Conservation (phyloP, 805 yeast genomes). For the Ogataea salicorniae region DNA sequence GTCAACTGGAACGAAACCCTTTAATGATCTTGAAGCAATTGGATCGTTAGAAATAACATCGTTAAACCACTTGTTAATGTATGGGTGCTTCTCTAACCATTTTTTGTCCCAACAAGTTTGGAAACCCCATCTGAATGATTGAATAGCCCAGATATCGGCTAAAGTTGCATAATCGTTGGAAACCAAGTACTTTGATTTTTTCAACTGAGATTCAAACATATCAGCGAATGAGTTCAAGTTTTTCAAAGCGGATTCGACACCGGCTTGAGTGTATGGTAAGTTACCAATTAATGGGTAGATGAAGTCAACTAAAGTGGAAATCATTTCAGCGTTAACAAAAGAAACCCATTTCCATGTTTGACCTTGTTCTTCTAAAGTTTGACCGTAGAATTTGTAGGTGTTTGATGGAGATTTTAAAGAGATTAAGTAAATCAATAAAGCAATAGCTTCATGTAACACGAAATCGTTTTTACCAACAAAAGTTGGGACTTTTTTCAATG, state of each 20-base stretch:
- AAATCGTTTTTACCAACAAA: conserved; percentile 60
- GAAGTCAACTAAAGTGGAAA: conserved; percentile 39
- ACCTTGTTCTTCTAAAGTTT: conserved; percentile 53
- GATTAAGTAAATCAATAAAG: conserved; percentile 44
- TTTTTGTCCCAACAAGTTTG: conserved; percentile 38
- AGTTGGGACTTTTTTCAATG: conserved; percentile 59
- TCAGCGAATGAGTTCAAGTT: conserved; percentile 3
- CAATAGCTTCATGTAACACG: conserved; percentile 62
- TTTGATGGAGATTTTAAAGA: conserved; percentile 30
- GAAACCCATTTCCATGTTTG: conserved; percentile 72
- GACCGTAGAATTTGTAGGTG: conserved; percentile 47
- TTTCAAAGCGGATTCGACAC: conserved; percentile 15
- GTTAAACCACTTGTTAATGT: conserved; percentile 39
- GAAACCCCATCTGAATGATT: conserved; percentile 37
- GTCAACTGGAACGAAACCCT: conserved; percentile 12
- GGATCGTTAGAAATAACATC: conserved; percentile 36
- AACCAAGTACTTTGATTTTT: conserved; percentile 15
- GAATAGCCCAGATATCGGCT: conserved; percentile 35
- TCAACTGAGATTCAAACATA: conserved; percentile 30
- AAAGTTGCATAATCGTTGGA: conserved; percentile 29
- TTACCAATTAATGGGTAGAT: conserved; percentile 57
- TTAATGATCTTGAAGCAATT: conserved; percentile 14
- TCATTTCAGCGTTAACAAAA: conserved; percentile 59
- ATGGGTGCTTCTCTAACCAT: conserved; percentile 42
- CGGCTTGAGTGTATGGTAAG: conserved; percentile 63